These are phyloP conservation scores for Hypoxylon sp. DNA, from an alignment of 2,329 filamentous ascomycete genomes.

Conservation along the genomic window DNA sequence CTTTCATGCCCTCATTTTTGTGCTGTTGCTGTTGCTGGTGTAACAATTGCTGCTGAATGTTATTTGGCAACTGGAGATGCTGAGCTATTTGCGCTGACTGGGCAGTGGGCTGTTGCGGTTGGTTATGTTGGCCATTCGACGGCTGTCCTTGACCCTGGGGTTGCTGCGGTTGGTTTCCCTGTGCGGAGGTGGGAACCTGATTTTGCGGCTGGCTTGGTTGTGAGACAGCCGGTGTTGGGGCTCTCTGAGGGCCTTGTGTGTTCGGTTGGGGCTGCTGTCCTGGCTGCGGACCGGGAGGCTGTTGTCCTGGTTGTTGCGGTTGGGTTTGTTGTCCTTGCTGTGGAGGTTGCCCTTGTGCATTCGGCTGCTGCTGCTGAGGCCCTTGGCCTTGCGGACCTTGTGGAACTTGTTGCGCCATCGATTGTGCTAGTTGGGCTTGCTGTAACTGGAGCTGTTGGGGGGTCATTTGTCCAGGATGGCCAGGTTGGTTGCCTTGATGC, in stretches of 20 bases:
- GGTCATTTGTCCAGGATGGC: conserved; percentile 50
- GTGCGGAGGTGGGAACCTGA: conserved; percentile 46
- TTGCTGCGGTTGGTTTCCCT: conserved; percentile 46
- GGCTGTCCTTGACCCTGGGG: conserved; percentile 43
- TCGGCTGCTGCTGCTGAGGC: conserved; percentile 39
- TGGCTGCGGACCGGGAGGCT: conserved; percentile 49
- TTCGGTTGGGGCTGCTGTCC: conserved; percentile 47
- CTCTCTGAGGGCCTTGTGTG: conserved; percentile 43
- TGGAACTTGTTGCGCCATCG: conserved; percentile 40
- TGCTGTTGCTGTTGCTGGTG: conserved; percentile 59
- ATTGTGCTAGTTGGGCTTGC: conserved; percentile 50
- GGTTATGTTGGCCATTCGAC: conserved; percentile 41
- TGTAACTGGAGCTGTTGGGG: conserved; percentile 54
- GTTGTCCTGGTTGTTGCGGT: conserved; percentile 45
- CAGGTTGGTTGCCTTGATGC: conserved; percentile 49
- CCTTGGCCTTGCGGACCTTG: conserved; percentile 37
- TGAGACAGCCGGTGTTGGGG: conserved; percentile 39
- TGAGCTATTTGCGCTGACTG: conserved; percentile 49
- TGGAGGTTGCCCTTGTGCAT: conserved; percentile 46
- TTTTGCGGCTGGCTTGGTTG: conserved; percentile 52
- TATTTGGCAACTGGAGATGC: conserved; percentile 47
- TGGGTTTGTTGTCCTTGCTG: conserved; percentile 49
- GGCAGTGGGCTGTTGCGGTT: conserved; percentile 42
- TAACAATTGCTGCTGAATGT: conserved; percentile 41
- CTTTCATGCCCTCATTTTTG: conserved; percentile 61